Base-by-base conservation (phyloP, 495 filamentous ascomycete species). In the Xylaria castorea region DNA sequence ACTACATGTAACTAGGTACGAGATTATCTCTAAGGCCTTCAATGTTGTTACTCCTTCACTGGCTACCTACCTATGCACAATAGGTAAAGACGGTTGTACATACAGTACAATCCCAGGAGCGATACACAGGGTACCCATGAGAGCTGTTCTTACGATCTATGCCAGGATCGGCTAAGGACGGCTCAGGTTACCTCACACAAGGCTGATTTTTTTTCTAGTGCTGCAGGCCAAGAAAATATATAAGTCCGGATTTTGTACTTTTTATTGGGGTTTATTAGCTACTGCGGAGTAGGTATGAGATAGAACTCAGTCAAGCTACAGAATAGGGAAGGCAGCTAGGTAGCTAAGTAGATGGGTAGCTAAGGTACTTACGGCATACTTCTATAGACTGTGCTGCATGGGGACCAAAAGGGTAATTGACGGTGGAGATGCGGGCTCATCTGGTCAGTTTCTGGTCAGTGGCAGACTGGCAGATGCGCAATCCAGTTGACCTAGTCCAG, bases 391-490 rank as follows among this genome's bases (percentile, higher is more conserved):
- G 51, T 42, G 20, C 67, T 70, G 55, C 67, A 70, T 61, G 55
- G 30, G 36, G 38, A 70, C 67, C 42, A 60, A 70, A 70, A 48
- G 53, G 42, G 67, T 42, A 70, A 70, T 11, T 32, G 25, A 9
- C 12, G 12, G 67, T 70, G 67, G 67, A 50, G 67, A 71, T 71
- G 42, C 34, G 36, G 68, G 58, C 30, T 62, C 57, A 48, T 50
- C 53, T 44, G 38, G 61, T 44, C 38, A 44, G n/a, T 64, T 42
- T 44, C 61, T 64, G 36, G 60, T 64, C 48, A 53, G 48, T 27
- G 32, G 40, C 63, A 66, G 36, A n/a, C n/a, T n/a, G n/a, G n/a
- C n/a, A n/a, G n/a, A n/a, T n/a, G n/a, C n/a, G n/a, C n/a, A n/a
- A 48, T 18, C n/a, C 1, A 60, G 57, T 60, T 18, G 22, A 25